Base-by-base conservation (phyloP, 176 grass and related monocot genomes). In the Elymus sibiricus region DNA sequence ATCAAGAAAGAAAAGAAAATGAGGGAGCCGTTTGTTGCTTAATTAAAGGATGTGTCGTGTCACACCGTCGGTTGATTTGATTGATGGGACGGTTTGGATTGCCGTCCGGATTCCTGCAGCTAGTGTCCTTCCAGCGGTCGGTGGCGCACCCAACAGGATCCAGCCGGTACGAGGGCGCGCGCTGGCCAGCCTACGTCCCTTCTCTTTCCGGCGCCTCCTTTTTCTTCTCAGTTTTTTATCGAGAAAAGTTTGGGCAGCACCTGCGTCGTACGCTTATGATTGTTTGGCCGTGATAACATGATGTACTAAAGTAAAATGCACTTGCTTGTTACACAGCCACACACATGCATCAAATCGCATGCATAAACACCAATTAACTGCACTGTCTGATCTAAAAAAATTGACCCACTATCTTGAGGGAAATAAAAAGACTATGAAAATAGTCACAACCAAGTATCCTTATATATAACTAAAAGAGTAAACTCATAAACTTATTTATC, bases 101-200 rank as follows among this genome's bases (percentile, higher is more conserved):
- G 13, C 11, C 70, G 59, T 65, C 69, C 70, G 70, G 82, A 66
- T 66, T 77, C 32, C 59, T 55, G 44, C 46, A 31, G 15, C 19
- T 37, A 4, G 35, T 35, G 35, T 53, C 7, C 46, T 25, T 31
- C 13, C 72, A 21, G 44, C 75, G 64, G 64, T 71, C 60, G 43
- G 73, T 53, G 72, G 40, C 59, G 17, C 55, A 29, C 42, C 16
- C 70, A 76, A 24, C 86, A 25, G 61, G 59, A 86, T 72, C 27
- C 53, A 13, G 13, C 37, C 31, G 16, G 65, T 82, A 70, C 64
- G 43, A 6, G 42, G 40, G 1, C 61, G 79, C 62, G 10, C 28
- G 64, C 80, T 58, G 64, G 64, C 64, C 63, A 31, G 40, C 74
- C 15, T 21, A 37, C 21, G 28, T 7, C 64, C 16, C 64, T 31